Base-by-base conservation (phyloP, 2,329 filamentous ascomycete species). In the Beauveria caledonica region DNA sequence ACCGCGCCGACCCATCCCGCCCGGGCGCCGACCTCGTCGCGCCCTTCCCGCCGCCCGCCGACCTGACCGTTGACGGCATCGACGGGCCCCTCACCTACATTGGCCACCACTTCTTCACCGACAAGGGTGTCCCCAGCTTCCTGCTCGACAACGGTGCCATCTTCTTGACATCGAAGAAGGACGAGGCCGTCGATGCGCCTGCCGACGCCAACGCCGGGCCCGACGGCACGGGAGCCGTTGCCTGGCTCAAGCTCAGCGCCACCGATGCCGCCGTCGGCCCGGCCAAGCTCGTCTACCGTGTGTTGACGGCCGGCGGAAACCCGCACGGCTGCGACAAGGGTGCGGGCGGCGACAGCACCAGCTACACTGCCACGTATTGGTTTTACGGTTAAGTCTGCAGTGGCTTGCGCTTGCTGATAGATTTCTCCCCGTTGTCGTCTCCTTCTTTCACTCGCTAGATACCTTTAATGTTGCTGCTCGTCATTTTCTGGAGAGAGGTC, bases 61-160 rank as follows among this genome's bases (percentile, higher is more conserved):
- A 74, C 23, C 70, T 75, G 3, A 65, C 73, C 57, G 70, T 84
- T 58, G 63, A 67, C 10, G 67, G 78, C 39, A 61, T 70, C 69
- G 27, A 39, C 39, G 2, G n/a, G 57, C 63, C 68, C 2, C 62
- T 81, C 6, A 71, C 73, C 53, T 78, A 80, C 66, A 69, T 86
- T 15, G 88, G 87, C 33, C 79, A 84, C 66, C 88, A 91, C 77
- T 88, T 78, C 79, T 90, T 90, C 77, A 80, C 80, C 71, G 63
- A 63, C 51, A 64, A 68, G 49, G 73, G 78, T 63, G 72, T 75
- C 0, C 87, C 88, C 1, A 83, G 78, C 13, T 90, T 90, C 69
- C 77, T 82, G 62, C 75, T 89, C 42, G 68, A 72, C 55, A 69
- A 66, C 7, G 68, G 71, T 44, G 67, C 69, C 40, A 68, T 72